Percentiles rank a stretch among this genome's conserved stretches.
Evolutionary conservation across 176 grass and related monocot genomes (phyloP).

Genomic region (Thalia dealbata): DNA sequence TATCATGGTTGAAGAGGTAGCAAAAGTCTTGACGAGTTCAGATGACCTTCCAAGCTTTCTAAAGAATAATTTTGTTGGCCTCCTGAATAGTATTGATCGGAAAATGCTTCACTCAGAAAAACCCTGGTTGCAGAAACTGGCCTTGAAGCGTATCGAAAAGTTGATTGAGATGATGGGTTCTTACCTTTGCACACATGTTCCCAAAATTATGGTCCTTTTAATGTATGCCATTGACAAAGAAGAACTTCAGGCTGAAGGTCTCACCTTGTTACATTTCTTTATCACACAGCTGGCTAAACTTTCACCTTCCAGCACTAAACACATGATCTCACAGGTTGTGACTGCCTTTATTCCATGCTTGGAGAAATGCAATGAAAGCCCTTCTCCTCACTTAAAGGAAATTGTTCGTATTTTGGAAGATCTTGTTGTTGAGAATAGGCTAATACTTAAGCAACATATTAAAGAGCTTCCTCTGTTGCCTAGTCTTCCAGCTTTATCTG

Average conservation of each 20-base stretch:
- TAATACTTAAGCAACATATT: slow-evolving; percentile 62
- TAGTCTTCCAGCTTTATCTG: slow-evolving; percentile 68
- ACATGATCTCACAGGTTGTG: slow-evolving; percentile 93
- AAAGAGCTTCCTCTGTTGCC: slow-evolving; percentile 77
- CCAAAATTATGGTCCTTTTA: slow-evolving; percentile 96
- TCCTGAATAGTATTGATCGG: slow-evolving; percentile 82
- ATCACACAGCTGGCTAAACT: slow-evolving; percentile 65
- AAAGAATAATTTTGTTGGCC: slow-evolving; percentile 93
- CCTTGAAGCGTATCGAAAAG: slow-evolving; percentile 68
- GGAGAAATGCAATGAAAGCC: slow-evolving; percentile 53
- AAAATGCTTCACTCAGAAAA: slow-evolving; percentile 88
- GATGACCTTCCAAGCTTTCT: slow-evolving; percentile 81
- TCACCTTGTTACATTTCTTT: slow-evolving; percentile 70
- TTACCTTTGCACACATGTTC: slow-evolving; percentile 79
- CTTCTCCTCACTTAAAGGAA: slow-evolving; percentile 55
- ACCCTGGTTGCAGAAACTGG: slow-evolving; percentile 57
- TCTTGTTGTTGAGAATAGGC: slow-evolving; percentile 72
- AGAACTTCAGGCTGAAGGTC: slow-evolving; percentile 69
- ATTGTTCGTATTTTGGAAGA: slow-evolving; percentile 78
- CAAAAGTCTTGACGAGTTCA: slow-evolving; percentile 64
- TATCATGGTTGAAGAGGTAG: slow-evolving; percentile 57
- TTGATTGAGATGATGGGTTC: slow-evolving; percentile 96
- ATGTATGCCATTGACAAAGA: slow-evolving; percentile 89
- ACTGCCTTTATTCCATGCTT: slow-evolving; percentile 85
- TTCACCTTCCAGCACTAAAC: slow-evolving; percentile 78